Evolutionary conservation across 805 yeast species (phyloP), one percentile per base, ranked within the genome.

Genomic region (Sugiyamaella qingdaonensis): DNA sequence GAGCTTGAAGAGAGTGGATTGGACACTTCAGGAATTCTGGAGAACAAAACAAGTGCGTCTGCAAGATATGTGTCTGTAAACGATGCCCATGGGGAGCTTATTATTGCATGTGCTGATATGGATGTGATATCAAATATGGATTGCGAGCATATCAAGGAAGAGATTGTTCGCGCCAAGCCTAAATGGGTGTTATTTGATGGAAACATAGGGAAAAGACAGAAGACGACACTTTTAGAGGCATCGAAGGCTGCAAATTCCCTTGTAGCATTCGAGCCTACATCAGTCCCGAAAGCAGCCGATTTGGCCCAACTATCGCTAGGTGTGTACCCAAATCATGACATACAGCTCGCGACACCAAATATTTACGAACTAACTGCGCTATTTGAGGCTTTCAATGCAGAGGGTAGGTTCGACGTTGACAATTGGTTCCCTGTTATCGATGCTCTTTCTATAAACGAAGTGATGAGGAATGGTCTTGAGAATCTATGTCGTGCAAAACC

Each of bases 51-150:
- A 5, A 58, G 61, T 11, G 61, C 65, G 9, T 85, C 95, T 0
- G 88, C 94, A 0, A 87, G 86, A 61, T 90, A 90, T 62, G 76
- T 80, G 4, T 84, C 95, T 0, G 75, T 82, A 53, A 91, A 88
- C 61, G 79, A 78, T 52, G 57, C 61, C 0, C 63, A 68, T 5
- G 96, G 96, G 1, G 83, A 77, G 2, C 72, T 90, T 46, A 64
- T 86, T 2, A 72, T 87, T 14, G 95, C 96, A 0, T 80, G 88
- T 62, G 92, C 95, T 2, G 96, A 88, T 63, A 89, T 90, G 96
- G 73, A 73, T n/a, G 79, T 85, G 9, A 71, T 84, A 19, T 86
- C 86, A 58, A 68, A 73, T 27, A 54, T 80, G 44, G 72, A 81
- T 11, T 48, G 68, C 0, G 66, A 68, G 0, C 79, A 78, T 54